phyloP scores from a whole-genome alignment of 345 rosid species.

The Salix caprea region DNA sequence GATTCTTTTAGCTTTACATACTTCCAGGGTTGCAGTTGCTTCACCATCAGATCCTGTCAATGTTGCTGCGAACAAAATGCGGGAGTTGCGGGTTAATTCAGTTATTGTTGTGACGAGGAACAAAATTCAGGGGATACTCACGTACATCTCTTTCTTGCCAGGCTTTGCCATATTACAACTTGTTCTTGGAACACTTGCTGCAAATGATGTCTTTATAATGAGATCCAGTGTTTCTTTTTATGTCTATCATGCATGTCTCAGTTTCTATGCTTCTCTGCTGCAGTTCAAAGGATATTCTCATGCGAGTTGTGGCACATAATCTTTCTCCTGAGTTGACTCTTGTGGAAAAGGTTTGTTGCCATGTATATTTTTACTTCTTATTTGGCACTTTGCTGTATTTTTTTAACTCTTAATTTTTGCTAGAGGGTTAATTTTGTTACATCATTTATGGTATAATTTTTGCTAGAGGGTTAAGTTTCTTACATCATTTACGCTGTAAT shows the following conservation, averaged over 20 bases:
- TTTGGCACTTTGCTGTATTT: background rate
- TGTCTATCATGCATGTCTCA: background rate
- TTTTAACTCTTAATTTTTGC: background rate
- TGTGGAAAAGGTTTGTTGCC: constrained; percentile 67
- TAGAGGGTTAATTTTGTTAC: background rate
- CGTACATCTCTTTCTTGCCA: constrained; percentile 45
- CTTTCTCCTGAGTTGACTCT: constrained; percentile 81
- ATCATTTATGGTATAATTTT: background rate
- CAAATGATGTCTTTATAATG: background rate
- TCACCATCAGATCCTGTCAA: constrained; percentile 80
- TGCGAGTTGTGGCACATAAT: constrained; percentile 96
- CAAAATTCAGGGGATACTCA: constrained; percentile 82
- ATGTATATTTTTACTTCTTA: background rate
- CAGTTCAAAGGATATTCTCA: constrained; percentile 93
- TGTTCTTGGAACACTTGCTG: background rate
- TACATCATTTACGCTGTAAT: background rate
- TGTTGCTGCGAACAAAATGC: constrained; percentile 89
- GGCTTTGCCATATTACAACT: background rate
- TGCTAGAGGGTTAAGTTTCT: background rate
- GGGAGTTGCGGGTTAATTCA: constrained; percentile 72
- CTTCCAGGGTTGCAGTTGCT: constrained; percentile 62
- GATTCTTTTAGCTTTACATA: constrained; percentile 7
- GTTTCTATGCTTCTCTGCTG: constrained; percentile 13
- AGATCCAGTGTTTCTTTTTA: background rate
- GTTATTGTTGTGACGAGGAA: constrained; percentile 55